Percentiles rank a stretch among this genome's conserved stretches.
These are phyloP conservation scores for Epichloe elymi DNA, from an alignment of 2,329 filamentous ascomycete genomes.

Conservation along the genomic window DNA sequence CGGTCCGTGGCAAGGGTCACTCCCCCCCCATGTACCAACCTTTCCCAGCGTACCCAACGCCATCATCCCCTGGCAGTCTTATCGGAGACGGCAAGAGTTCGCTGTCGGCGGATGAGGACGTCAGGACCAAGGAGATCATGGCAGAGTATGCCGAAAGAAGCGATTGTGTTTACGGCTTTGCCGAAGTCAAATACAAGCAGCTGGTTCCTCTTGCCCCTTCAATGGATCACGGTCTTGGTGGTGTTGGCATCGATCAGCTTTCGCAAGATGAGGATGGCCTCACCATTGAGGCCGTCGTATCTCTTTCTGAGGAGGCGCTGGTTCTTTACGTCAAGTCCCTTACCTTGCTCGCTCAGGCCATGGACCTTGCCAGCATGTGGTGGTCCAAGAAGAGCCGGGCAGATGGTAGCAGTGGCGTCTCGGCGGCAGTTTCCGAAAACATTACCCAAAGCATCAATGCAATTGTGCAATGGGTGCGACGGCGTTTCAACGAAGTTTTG, in stretches of 20 bases:
- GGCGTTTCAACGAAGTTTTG: slow-evolving; percentile 89
- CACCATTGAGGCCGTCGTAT: slow-evolving; percentile 73
- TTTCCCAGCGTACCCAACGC: slow-evolving; percentile 72
- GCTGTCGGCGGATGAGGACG: slow-evolving; percentile 61
- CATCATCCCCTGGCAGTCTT: slow-evolving; percentile 46
- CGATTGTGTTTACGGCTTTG: slow-evolving; percentile 94
- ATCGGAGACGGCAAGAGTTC: slow-evolving; percentile 49
- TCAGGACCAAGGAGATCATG: slow-evolving; percentile 62
- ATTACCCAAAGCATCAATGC: slow-evolving; percentile 67
- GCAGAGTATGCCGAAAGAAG: slow-evolving; percentile 88
- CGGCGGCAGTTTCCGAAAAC: slow-evolving; percentile 30
- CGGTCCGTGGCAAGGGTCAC: slow-evolving; percentile 50
- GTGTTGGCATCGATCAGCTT: slow-evolving; percentile 40
- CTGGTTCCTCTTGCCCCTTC: slow-evolving; percentile 81
- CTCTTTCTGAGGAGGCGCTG: slow-evolving; percentile 83
- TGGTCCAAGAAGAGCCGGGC: slow-evolving; percentile 69
- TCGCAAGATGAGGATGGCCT: slow-evolving; percentile 56
- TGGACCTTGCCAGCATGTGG: slow-evolving; percentile 90
- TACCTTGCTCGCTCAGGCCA: slow-evolving; percentile 78
- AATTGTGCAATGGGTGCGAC: slow-evolving; percentile 89
- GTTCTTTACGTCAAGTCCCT: slow-evolving; percentile 94
- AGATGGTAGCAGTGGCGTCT: slow-evolving; percentile 34
- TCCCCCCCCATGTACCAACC: slow-evolving; percentile 70
- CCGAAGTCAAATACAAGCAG: slow-evolving; percentile 97
- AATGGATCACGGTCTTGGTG: slow-evolving; percentile 55